Evolutionary conservation across 2,329 filamentous ascomycete species (phyloP).

Genomic region (Fusarium sp.): DNA sequence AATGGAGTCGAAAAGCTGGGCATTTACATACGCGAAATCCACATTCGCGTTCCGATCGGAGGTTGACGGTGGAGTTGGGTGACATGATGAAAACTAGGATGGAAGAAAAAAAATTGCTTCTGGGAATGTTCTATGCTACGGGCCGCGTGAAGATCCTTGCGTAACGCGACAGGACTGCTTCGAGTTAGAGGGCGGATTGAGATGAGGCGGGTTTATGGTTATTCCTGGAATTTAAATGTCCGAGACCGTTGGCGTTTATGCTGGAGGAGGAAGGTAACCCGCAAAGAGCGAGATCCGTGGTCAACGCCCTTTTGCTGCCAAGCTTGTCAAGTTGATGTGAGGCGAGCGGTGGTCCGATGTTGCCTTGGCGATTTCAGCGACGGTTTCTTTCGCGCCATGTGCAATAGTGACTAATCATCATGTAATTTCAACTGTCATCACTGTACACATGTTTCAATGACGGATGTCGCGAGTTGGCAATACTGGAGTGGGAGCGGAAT

Average conservation of each 20-base stretch:
- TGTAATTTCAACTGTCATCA: neutral
- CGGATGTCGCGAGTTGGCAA: fast-evolving
- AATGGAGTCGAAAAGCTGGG: constrained; percentile 35
- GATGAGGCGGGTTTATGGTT: neutral
- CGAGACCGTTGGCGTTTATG: neutral
- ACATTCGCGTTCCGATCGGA: constrained; percentile 19
- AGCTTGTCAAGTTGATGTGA: neutral
- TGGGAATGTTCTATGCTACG: constrained; percentile 2
- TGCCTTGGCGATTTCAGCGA: neutral
- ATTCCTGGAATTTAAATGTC: neutral
- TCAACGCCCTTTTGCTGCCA: neutral
- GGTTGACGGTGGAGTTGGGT: constrained; percentile 15
- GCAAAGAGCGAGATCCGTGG: neutral
- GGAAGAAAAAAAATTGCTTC: constrained; percentile 8
- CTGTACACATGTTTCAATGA: neutral
- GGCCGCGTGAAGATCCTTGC: constrained; percentile 8
- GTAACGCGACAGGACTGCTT: neutral
- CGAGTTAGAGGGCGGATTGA: neutral
- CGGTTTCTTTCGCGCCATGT: fast-evolving
- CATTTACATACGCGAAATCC: constrained; percentile 25
- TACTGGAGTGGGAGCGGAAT: neutral
- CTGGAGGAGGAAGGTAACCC: neutral
- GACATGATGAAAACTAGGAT: constrained; percentile 28
- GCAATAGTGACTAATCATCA: neutral
- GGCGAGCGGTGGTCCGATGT: neutral